These are phyloP conservation scores for Zea mays DNA, from an alignment of 176 grass and related monocot genomes.

Conservation along the genomic window DNA sequence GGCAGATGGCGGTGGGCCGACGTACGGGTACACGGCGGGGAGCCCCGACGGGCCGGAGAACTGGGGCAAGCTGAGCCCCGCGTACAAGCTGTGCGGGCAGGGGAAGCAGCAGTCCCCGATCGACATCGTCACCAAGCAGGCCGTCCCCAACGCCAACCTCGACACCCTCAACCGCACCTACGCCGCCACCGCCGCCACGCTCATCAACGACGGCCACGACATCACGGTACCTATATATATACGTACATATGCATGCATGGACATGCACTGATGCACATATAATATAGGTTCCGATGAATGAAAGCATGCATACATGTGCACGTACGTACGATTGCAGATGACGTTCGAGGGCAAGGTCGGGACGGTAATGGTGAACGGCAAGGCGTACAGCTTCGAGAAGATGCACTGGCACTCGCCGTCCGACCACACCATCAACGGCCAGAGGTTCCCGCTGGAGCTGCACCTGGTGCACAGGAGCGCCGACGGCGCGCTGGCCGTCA, in stretches of 20 bases:
- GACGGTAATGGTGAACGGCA: conserved; percentile 35
- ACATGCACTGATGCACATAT: too few relatives aligned
- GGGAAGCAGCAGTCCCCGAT: conserved; percentile 71
- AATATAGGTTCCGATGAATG: too few relatives aligned
- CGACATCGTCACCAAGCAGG: conserved; percentile 49
- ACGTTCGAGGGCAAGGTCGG: conserved; percentile 42
- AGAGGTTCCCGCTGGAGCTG: conserved; percentile 63
- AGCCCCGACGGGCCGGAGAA: conserved; percentile 44
- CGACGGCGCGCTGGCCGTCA: conserved; percentile 38
- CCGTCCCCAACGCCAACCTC: conserved; percentile 23
- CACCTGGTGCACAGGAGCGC: conserved; percentile 59
- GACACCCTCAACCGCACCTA: conserved; percentile 45
- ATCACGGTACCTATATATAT: conserved; percentile 9
- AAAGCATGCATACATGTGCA: too few relatives aligned
- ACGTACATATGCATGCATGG: too few relatives aligned
- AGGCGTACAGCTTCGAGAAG: conserved; percentile 37
- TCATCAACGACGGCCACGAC: conserved; percentile 59
- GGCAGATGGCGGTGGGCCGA: conserved; percentile 5
- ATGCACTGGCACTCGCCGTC: conserved; percentile 75
- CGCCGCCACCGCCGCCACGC: conserved; percentile 30
- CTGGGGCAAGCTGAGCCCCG: conserved; percentile 61
- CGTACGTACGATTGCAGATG: conserved; percentile 28
- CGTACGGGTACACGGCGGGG: conserved; percentile 13
- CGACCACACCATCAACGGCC: conserved; percentile 81
- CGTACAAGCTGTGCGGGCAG: conserved; percentile 45